Evolutionary conservation across 805 yeast genomes (phyloP), one percentile per base, ranked within the genome.

Genomic region (Saturnispora bothae): DNA sequence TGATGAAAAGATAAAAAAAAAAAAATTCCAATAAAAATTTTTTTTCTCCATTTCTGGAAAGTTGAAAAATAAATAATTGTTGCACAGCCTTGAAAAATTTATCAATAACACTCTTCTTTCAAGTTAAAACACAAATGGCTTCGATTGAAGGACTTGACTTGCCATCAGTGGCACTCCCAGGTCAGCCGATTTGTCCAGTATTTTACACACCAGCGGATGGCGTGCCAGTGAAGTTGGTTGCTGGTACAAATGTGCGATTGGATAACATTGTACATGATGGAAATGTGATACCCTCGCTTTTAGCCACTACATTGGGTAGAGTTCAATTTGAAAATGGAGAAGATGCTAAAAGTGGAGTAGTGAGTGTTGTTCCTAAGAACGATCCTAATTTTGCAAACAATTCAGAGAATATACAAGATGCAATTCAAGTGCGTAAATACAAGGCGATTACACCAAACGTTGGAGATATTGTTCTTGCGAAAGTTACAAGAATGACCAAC

Each of bases 391-490:
- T 23, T 12, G 28, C 28, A 5, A 19, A 20, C 6, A 37, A 23
- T 9, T 23, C 39, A 17, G 36, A 29, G 9, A 33, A 39, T 5
- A 19, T 23, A 10, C 14, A 33, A n/a, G 31, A 21, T 12, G 15
- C 30, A 13, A 21, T 31, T 12, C 35, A 36, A 16, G 29, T 5
- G 9, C 28, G 38, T 21, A 36, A 33, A 21, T 46, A 30, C 15
- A 40, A 41, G 20, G 49, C 50, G 68, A 69, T 69, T 43, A 59
- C 88, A 39, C 97, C 97, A 6, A 73, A 76, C 44, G 95, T 84
- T 46, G 81, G 83, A 21, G 96, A 89, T 55, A 57, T 78, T 18
- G 96, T 92, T 2, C 61, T 89, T 16, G 84, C 84, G 1, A 67
- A 76, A 39, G 81, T 92, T 18, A 74, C 78, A 19, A 71, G 78